Evolutionary conservation across 306 rosid species (phyloP).

Genomic region (Dryas drummondii): DNA sequence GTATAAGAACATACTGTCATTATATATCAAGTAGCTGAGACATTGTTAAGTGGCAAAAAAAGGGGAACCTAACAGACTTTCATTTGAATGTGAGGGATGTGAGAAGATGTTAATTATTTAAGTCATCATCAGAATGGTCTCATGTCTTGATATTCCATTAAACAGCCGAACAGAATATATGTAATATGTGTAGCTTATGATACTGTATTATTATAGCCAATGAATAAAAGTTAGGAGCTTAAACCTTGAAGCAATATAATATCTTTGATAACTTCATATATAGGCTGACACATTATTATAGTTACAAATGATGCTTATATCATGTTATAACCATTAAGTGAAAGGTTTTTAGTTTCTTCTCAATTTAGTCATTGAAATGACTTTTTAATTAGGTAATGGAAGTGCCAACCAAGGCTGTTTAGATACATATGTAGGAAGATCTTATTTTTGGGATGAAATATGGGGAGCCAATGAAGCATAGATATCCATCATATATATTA

Average conservation of each 20-base stretch:
- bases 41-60: constrained; percentile 29
- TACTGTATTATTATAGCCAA: too few relatives aligned
- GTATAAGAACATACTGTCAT: constrained; percentile 34
- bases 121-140: too few relatives aligned
- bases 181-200: too few relatives aligned
- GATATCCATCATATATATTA: not conserved
- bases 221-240: too few relatives aligned
- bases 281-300: too few relatives aligned
- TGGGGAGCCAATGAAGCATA: not conserved
- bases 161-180: too few relatives aligned
- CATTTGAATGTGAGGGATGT: too few relatives aligned
- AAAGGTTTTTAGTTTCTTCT: not conserved
- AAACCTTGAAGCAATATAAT: too few relatives aligned
- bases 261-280: too few relatives aligned
- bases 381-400: constrained; percentile 31
- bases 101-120: too few relatives aligned
- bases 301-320: too few relatives aligned
- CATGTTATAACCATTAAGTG: not conserved
- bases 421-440: constrained; percentile 1
- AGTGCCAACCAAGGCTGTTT: constrained; percentile 5
- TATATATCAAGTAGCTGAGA: constrained; percentile 41
- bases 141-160: too few relatives aligned
- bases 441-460: constrained; percentile 12
- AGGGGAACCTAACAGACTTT: not conserved
- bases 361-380: not conserved